These are phyloP conservation scores for Phaeophleospora eucalypticola DNA, from an alignment of 2,329 filamentous ascomycete species.

Conservation along the genomic window DNA sequence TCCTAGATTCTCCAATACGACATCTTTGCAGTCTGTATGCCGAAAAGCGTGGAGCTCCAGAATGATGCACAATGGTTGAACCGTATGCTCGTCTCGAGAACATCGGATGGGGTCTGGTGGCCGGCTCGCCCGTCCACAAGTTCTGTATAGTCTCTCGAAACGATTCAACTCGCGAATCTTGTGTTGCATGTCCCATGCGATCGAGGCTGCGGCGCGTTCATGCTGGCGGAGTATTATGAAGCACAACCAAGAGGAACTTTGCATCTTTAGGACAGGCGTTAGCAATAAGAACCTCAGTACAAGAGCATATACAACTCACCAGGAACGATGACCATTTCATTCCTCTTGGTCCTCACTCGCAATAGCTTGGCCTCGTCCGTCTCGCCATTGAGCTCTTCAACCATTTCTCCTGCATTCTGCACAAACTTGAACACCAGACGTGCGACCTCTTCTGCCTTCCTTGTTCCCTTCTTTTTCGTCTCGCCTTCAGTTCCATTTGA, in stretches of 20 bases:
- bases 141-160: too few species aligned
- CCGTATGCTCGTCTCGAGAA: too few species aligned
- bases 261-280: constrained; percentile 45
- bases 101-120: too few species aligned
- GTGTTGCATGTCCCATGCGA: too few species aligned
- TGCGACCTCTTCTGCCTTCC: constrained; percentile 64
- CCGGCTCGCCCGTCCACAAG: too few species aligned
- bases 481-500: constrained; percentile 17
- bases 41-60: too few species aligned
- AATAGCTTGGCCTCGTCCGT: constrained; percentile 76
- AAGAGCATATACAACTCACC: constrained; percentile 34
- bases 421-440: constrained; percentile 73
- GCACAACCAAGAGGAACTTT: constrained; percentile 73
- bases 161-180: too few species aligned
- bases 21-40: too few species aligned
- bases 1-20: too few species aligned
- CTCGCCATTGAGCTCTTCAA: constrained; percentile 70
- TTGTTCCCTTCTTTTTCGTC: constrained; percentile 40
- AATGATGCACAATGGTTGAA: too few species aligned
- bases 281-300: not conserved
- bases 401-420: constrained; percentile 62
- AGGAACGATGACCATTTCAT: constrained; percentile 78
- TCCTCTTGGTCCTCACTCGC: constrained; percentile 74
- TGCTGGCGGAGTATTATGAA: constrained; percentile 74
- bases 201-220: too few species aligned